Evolutionary conservation across 768 basidiomycete genomes (phyloP), one percentile per base, ranked within the genome.

Genomic region (Leccinum olivaceopallidum): DNA sequence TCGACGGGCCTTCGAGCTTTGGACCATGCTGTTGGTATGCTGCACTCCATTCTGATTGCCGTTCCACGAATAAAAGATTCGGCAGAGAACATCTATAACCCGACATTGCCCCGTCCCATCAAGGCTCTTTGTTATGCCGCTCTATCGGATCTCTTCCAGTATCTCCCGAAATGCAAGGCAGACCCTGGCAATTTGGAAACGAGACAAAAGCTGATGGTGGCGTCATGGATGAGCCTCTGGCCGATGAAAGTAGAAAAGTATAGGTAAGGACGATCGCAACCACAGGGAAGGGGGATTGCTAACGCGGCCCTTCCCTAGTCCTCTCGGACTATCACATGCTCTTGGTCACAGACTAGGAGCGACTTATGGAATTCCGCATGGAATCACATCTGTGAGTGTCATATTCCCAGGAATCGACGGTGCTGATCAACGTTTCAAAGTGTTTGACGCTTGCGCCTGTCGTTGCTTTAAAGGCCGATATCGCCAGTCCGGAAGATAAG

Each of bases 181-280:
- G 73, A 88, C 61, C 85, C 88, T 0, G 66, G 73, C 28, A 77
- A 83, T 60, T 61, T 92, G 37, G 81, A 79, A n/a, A 71, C 77
- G 56, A 83, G 91, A 16, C 88, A 90, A 66, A 86, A 82, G 69
- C 78, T 91, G 14, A 84, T 90, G 69, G 58, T 92, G 47, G 90
- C 89, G 2, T 82, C 88, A 1, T 92, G 89, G 91, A 89, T 90
- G 87, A 89, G 87, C 63, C 64, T 89, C 12, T 91, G 87, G 88
- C 89, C 89, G 0, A 72, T 79, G 48, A 85, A 82, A 66, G 59
- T 79, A 9, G 83, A 85, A 65, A 80, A 76, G 65, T 85, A 85
- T 65, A 79, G 79, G 87, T 85, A 64, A 58, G 72, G 57, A 32
- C 7, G 37, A 14, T 37, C 39, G 9, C 26, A n/a, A 53, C 32